phyloP scores from a whole-genome alignment of 345 rosid genomes.

The Hevea brasiliensis region DNA sequence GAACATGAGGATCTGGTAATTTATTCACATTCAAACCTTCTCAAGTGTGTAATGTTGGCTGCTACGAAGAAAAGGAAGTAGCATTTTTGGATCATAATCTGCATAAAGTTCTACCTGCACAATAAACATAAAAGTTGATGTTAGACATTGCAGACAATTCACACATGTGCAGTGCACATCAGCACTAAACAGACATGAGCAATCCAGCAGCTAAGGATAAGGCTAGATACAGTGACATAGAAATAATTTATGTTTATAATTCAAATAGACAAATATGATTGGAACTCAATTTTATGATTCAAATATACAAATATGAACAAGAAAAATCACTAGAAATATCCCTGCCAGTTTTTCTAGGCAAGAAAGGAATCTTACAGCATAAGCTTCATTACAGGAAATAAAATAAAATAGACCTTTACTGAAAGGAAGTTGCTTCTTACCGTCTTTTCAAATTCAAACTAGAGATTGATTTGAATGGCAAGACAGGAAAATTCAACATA shows the following conservation, averaged over 20 bases:
- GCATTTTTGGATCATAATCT: constrained; percentile 85
- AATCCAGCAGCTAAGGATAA: not conserved
- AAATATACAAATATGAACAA: not conserved
- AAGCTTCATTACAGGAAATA: not conserved
- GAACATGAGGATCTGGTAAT: constrained; percentile 10
- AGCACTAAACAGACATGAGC: not conserved
- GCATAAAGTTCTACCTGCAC: constrained; percentile 91
- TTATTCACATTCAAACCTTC: constrained; percentile 61
- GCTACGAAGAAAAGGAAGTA: constrained; percentile 94
- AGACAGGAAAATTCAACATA: not conserved
- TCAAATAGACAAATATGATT: not conserved
- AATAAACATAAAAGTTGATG: constrained; percentile 17
- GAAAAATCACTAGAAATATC: not conserved
- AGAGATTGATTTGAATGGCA: constrained; percentile 9
- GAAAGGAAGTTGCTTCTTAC: not conserved
- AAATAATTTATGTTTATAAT: not conserved
- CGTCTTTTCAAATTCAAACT: not conserved
- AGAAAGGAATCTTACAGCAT: constrained; percentile 3
- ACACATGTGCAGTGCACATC: not conserved
- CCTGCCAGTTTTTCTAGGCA: not conserved
- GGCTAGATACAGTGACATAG: not conserved
- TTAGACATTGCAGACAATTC: constrained; percentile 16
- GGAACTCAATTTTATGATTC: not conserved
- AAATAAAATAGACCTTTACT: not conserved
- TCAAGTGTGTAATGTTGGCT: constrained; percentile 96